These are phyloP conservation scores for Lotmaria passim DNA, from an alignment of 208 protist species.

Conservation along the genomic window DNA sequence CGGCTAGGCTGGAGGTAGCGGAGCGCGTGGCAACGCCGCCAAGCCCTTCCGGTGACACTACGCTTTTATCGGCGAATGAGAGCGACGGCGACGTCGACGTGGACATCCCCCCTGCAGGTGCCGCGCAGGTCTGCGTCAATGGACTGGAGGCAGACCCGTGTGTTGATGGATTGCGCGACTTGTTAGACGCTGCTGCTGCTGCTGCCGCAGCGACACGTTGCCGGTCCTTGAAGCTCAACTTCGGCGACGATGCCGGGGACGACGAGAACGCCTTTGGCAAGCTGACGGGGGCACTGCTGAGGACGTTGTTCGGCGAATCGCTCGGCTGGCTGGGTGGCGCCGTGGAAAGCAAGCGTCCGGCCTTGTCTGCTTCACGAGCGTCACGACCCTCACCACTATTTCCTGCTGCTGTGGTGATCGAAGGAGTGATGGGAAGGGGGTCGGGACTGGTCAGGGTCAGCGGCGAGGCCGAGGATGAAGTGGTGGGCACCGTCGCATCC, in stretches of 20 bases:
- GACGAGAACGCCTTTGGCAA: constrained; percentile 6
- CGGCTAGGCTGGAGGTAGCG: background rate
- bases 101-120: background rate
- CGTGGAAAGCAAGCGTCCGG: background rate
- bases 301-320: background rate
- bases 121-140: background rate
- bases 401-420: background rate
- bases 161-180: background rate
- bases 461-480: background rate
- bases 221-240: constrained; percentile 30
- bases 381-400: no score
- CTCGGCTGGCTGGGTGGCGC: background rate
- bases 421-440: no score
- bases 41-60: background rate
- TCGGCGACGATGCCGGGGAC: background rate
- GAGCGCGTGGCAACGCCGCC: background rate
- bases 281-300: constrained; percentile 1
- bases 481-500: background rate
- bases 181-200: no score
- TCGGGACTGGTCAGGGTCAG: background rate
- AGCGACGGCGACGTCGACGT: background rate
- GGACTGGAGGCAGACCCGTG: constrained; percentile 2
- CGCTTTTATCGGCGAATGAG: no score
- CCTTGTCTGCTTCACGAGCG: no score
- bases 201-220: constrained; percentile 17